These are phyloP conservation scores for Cajanus cajan DNA, from an alignment of 306 rosid genomes.

Conservation along the genomic window DNA sequence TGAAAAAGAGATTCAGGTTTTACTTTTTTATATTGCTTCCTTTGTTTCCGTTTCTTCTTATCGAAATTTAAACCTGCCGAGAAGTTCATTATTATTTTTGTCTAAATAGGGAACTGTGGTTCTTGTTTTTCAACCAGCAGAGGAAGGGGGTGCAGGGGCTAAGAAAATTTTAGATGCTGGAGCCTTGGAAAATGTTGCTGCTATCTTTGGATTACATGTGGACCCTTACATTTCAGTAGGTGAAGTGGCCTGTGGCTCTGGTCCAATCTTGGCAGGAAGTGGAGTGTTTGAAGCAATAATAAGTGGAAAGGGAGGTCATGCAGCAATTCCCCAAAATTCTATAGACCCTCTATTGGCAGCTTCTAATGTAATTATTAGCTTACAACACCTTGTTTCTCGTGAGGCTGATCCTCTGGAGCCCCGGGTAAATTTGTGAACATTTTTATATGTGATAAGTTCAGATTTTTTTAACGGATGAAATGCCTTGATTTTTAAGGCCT, in stretches of 20 bases:
- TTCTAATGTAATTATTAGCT: constrained; percentile 77
- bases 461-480: background rate
- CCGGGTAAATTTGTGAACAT: constrained; percentile 38
- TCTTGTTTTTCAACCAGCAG: constrained; percentile 96
- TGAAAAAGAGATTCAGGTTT: constrained; percentile 46
- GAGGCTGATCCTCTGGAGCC: constrained; percentile 91
- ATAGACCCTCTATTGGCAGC: constrained; percentile 88
- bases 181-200: constrained; percentile 66
- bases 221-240: constrained; percentile 47
- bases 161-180: constrained; percentile 57
- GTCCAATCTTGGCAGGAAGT: constrained; percentile 68
- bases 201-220: constrained; percentile 80
- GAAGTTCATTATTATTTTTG: background rate
- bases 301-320: constrained; percentile 90
- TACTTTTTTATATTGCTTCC: background rate
- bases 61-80: no score
- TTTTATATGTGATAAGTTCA: background rate
- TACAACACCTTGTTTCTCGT: constrained; percentile 82
- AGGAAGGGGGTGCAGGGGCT: constrained; percentile 91
- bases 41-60: background rate
- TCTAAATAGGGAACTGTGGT: constrained; percentile 72
- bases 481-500: background rate
- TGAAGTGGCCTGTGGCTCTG: constrained; percentile 59
- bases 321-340: constrained; percentile 82
- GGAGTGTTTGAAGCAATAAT: constrained; percentile 82